Evolutionary conservation across 2,329 filamentous ascomycete genomes (phyloP).

Genomic region (Fusarium sp.): DNA sequence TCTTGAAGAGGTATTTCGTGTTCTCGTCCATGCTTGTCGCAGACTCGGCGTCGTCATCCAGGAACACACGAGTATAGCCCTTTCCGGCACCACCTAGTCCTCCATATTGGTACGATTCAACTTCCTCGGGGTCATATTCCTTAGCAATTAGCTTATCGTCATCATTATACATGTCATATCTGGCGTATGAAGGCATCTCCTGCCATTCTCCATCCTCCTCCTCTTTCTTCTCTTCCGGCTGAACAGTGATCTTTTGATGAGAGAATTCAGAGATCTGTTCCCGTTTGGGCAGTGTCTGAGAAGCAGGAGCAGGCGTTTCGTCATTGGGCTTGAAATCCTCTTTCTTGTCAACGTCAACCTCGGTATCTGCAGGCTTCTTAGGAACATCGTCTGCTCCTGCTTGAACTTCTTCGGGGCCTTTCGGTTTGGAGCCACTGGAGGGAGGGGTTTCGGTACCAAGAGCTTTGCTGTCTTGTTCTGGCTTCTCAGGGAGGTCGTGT

Average conservation of each 20-base stretch:
- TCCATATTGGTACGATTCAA: conserved; percentile 74
- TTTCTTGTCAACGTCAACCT: conserved; percentile 14
- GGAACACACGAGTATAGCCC: conserved; percentile 93
- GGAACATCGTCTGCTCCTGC: neutral
- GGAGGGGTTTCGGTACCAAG: too few species aligned
- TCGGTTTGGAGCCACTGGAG: conserved; percentile 17
- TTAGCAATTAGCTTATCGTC: conserved; percentile 87
- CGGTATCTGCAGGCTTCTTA: conserved; percentile 21
- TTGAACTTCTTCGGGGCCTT: conserved; percentile 12
- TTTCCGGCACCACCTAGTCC: conserved; percentile 90
- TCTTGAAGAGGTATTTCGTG: conserved; percentile 93
- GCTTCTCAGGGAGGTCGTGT: conserved; percentile 8
- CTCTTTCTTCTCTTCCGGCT: conserved; percentile 66
- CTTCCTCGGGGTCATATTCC: conserved; percentile 81
- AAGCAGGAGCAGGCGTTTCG: conserved; percentile 27
- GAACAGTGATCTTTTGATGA: conserved; percentile 79
- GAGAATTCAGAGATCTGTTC: conserved; percentile 82
- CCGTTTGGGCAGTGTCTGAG: conserved; percentile 32
- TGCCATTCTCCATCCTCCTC: conserved; percentile 81
- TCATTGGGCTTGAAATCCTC: conserved; percentile 23
- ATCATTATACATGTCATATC: conserved; percentile 96
- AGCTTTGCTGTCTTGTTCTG: neutral
- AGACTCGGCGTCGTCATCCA: conserved; percentile 94
- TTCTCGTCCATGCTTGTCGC: conserved; percentile 98
- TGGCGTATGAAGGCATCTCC: conserved; percentile 91